These are phyloP conservation scores for Lentinula edodes DNA, from an alignment of 768 basidiomycete genomes.

Conservation along the genomic window DNA sequence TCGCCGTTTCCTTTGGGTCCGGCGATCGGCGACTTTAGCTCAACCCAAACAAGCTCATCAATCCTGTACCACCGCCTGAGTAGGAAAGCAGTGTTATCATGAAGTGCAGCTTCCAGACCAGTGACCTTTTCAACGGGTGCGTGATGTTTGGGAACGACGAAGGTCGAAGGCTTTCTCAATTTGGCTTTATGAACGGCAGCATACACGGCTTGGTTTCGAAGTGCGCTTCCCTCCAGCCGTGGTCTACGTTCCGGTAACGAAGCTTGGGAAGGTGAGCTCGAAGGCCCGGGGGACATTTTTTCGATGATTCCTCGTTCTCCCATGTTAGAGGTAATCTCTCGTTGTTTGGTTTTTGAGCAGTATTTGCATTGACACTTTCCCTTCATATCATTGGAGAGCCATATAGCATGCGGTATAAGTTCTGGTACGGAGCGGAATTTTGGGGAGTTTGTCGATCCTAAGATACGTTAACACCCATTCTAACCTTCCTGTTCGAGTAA, in stretches of 20 bases:
- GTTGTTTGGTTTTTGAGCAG: conserved; percentile 64
- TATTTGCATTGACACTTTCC: conserved; percentile 71
- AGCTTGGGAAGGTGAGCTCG: conserved; percentile 20
- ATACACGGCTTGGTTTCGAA: conserved; percentile 16
- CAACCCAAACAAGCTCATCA: conserved; percentile 70
- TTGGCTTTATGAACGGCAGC: conserved; percentile 35
- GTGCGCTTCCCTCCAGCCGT: not conserved
- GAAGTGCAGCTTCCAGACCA: conserved; percentile 55
- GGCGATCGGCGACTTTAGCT: conserved; percentile 44
- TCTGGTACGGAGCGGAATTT: conserved; percentile 81
- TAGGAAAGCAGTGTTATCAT: conserved; percentile 31
- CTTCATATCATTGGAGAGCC: conserved; percentile 59
- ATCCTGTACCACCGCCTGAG: conserved; percentile 59
- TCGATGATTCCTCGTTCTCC: conserved; percentile 29
- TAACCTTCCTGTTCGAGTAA: not conserved
- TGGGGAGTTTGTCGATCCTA: conserved; percentile 19
- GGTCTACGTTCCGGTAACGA: conserved; percentile 21
- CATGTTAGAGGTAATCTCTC: conserved; percentile 61
- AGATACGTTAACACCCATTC: conserved; percentile 14
- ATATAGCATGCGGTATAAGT: conserved; percentile 79
- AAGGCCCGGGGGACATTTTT: conserved; percentile 19
- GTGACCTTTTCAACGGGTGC: conserved; percentile 58
- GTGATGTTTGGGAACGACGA: conserved; percentile 29
- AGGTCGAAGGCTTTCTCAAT: conserved; percentile 20
- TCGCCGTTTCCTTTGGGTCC: conserved; percentile 31